Evolutionary conservation across 2,329 filamentous ascomycete genomes (phyloP).

Genomic region (Neocucurbitaria cava): DNA sequence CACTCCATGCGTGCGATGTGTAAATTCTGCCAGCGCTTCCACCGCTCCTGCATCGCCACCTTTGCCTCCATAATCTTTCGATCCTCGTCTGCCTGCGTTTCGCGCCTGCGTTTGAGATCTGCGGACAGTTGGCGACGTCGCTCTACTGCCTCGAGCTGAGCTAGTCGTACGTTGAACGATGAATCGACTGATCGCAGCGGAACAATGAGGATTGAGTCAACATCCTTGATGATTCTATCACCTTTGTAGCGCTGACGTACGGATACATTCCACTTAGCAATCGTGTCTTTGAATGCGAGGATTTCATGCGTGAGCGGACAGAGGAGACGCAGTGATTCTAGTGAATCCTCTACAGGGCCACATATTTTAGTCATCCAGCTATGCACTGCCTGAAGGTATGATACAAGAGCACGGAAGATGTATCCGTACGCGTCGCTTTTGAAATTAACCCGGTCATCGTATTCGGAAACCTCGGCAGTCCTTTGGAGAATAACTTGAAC

Average conservation of each 20-base stretch:
- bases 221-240: constrained; percentile 31
- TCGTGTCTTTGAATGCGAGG: constrained; percentile 30
- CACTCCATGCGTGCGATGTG: constrained; percentile 35
- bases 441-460: constrained; percentile 16
- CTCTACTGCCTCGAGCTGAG: constrained; percentile 13
- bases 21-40: constrained; percentile 38
- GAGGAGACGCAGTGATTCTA: constrained; percentile 26
- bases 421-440: constrained; percentile 38
- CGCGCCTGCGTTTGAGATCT: constrained; percentile 7
- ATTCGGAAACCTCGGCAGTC: neutral
- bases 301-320: constrained; percentile 21
- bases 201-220: constrained; percentile 30
- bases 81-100: constrained; percentile 12
- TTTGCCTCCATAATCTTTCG: constrained; percentile 1
- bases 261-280: constrained; percentile 30
- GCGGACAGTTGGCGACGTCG: constrained; percentile 3
- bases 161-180: constrained; percentile 3
- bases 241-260: constrained; percentile 19
- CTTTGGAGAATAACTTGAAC: constrained; percentile 16
- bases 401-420: constrained; percentile 30
- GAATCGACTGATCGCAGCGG: constrained; percentile 29
- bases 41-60: constrained; percentile 6
- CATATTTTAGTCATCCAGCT: constrained; percentile 14
- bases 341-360: constrained; percentile 9
- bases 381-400: constrained; percentile 24